Percentiles rank a stretch among this genome's conserved stretches.
These are phyloP conservation scores for Globisporangium parvum DNA, from an alignment of 352 stramenopile genomes.

Conservation along the genomic window DNA sequence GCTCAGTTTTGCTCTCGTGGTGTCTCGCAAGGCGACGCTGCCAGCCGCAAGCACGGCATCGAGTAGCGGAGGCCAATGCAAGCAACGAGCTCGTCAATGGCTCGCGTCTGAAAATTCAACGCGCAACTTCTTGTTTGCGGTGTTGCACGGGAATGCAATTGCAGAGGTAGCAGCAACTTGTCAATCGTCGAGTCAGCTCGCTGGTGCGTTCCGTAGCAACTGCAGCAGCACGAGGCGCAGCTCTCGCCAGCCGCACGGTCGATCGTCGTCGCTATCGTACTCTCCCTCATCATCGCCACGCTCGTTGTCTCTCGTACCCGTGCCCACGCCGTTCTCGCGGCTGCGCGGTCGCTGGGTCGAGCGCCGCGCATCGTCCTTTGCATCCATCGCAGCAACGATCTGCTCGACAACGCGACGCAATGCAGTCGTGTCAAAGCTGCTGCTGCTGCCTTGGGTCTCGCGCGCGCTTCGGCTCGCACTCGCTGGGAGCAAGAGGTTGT, in stretches of 20 bases:
- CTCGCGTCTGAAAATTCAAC: too few relatives aligned
- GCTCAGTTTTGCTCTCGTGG: neutral
- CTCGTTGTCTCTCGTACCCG: neutral
- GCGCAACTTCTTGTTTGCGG: too few relatives aligned
- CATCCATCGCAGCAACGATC: slow-evolving; percentile 20
- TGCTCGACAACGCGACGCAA: slow-evolving; percentile 27
- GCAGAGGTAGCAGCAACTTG: too few relatives aligned
- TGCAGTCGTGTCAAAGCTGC: slow-evolving; percentile 8
- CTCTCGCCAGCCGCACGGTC: slow-evolving; percentile 19
- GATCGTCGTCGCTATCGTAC: slow-evolving; percentile 3
- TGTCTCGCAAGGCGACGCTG: too few relatives aligned
- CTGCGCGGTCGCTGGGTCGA: neutral
- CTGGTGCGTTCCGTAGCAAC: slow-evolving; percentile 24
- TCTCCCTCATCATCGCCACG: slow-evolving; percentile 13
- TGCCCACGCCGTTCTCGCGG: neutral
- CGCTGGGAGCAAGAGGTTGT: slow-evolving; percentile 59
- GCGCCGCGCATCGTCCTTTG: neutral
- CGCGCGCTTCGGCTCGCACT: neutral
- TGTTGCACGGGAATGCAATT: neutral
- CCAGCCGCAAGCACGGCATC: neutral
- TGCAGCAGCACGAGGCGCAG: slow-evolving; percentile 38
- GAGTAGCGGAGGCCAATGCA: too few relatives aligned
- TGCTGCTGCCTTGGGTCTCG: neutral
- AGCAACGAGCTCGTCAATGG: too few relatives aligned
- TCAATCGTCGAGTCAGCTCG: neutral